phyloP scores from a whole-genome alignment of 78 protist species.

The Pigoraptor vietnamica region DNA sequence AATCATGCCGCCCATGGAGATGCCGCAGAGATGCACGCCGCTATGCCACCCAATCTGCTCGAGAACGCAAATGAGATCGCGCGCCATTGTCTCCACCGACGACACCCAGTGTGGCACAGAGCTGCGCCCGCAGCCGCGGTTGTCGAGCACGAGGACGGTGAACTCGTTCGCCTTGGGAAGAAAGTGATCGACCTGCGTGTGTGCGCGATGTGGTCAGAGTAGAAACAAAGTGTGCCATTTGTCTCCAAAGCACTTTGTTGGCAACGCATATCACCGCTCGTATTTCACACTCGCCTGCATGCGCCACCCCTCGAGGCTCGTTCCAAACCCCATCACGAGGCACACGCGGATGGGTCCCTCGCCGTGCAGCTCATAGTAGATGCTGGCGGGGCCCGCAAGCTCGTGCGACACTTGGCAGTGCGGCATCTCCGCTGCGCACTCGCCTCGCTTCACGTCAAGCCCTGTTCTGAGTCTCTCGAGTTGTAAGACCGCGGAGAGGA shows the following conservation, averaged over 20 bases:
- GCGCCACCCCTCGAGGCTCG: neutral
- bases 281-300: neutral
- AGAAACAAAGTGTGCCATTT: neutral
- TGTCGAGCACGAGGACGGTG: neutral
- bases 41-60: neutral
- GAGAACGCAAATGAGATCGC: neutral
- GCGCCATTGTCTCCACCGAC: neutral
- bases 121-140: neutral
- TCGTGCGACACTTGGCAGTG: neutral
- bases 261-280: no score
- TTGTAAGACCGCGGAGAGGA: no score
- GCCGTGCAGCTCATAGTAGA: neutral
- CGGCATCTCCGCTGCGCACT: neutral
- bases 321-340: neutral
- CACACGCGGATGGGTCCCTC: neutral
- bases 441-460: no score
- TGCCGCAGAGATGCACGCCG: neutral
- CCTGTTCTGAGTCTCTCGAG: no score
- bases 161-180: neutral
- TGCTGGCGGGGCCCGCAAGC: neutral
- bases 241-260: neutral
- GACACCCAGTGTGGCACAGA: neutral
- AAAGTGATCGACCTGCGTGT: neutral
- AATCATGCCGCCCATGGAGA: slow-evolving; percentile 7
- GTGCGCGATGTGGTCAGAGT: neutral